Conservation (phyloP, 2,329 filamentous ascomycete species). For the Xylariaceae sp. region DNA sequence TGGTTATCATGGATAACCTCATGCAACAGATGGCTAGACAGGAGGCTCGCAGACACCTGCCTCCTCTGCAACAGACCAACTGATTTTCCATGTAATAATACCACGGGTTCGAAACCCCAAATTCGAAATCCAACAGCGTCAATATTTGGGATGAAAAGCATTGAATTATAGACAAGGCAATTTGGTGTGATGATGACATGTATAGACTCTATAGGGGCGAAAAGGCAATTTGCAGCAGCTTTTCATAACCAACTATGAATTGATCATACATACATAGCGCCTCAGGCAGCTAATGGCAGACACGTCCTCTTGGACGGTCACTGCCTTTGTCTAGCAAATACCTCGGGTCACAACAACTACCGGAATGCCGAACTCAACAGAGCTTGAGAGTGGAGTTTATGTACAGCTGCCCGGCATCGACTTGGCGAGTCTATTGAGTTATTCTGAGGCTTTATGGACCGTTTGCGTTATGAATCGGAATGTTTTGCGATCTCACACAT, state of each 20-base stretch:
- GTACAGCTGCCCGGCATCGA: neutral
- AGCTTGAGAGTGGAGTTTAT: neutral
- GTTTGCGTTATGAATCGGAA: neutral
- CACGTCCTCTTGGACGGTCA: neutral
- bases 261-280: neutral
- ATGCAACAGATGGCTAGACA: conserved; percentile 69
- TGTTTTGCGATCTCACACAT: neutral
- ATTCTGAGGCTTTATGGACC: neutral
- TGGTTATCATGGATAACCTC: conserved; percentile 81
- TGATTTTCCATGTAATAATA: conserved; percentile 22
- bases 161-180: neutral
- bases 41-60: conserved; percentile 42
- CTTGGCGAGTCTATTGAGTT: neutral
- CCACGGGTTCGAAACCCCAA: neutral
- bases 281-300: neutral
- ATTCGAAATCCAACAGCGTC: neutral
- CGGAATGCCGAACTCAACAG: neutral
- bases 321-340: neutral
- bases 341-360: neutral
- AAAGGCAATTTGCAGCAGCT: neutral
- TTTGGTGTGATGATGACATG: neutral
- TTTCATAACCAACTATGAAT: neutral
- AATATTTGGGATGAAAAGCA: neutral
- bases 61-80: conserved; percentile 35
- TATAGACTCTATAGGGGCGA: neutral